Evolutionary conservation across 176 grass and related monocot species (phyloP).

Genomic region (sorghum (Sorghum bicolor)): Sorghum_bicolor_NCBIv3 NC_012872.2:70818501-70819000

Average conservation of each 20-base stretch:
- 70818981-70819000: slow-evolving; percentile 45
- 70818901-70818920: slow-evolving; percentile 45
- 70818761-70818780: slow-evolving; percentile 70
- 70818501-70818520: slow-evolving; percentile 45
- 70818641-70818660: slow-evolving; percentile 32
- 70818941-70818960: slow-evolving; percentile 41
- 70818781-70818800: slow-evolving; percentile 60
- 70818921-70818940: slow-evolving; percentile 56
- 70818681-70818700: slow-evolving; percentile 61
- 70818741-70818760: slow-evolving; percentile 49
- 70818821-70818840: slow-evolving; percentile 57
- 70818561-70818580: slow-evolving; percentile 52
- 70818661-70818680: slow-evolving; percentile 56
- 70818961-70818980: slow-evolving; percentile 42
- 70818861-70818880: slow-evolving; percentile 56
- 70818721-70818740: slow-evolving; percentile 42
- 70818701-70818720: slow-evolving; percentile 44
- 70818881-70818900: slow-evolving; percentile 70
- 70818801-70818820: slow-evolving; percentile 51
- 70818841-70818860: slow-evolving; percentile 34
- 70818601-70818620: slow-evolving; percentile 49
- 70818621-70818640: slow-evolving; percentile 53
- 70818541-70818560: slow-evolving; percentile 31
- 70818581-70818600: slow-evolving; percentile 76
- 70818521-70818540: slow-evolving; percentile 61